Evolutionary conservation across 106 monocot genomes (phyloP), one percentile per base, ranked within the genome.

Genomic region (Allium sativum): DNA sequence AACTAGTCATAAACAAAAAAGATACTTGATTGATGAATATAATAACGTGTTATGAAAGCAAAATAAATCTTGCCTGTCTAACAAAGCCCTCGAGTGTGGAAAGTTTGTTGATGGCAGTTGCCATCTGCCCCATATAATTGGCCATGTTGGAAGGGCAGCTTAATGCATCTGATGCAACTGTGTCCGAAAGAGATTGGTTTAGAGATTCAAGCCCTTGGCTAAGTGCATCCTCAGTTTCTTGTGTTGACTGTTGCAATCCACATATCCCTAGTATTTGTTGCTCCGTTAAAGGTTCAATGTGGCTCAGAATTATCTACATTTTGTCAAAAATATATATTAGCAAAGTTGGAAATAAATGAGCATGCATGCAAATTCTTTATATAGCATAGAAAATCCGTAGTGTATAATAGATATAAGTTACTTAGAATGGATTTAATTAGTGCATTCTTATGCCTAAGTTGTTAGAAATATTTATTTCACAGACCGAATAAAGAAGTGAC

Each of bases 121-220:
- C 89, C 94, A 95, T 95, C 71, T 90, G 89, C 15, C 77, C 83
- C 94, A 95, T 95, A 81, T 95, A 95, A 65, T 86, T 89, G 62
- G 90, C 94, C 79, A 95, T 79, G 79, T 95, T 86, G 40, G 82
- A 80, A 0, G 86, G 78, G 77, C 57, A 83, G 78, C 79, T 81
- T 45, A 87, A 58, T 6, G 82, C 81, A 57, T 89, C 90, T 44
- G 90, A 84, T 63, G 84, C 62, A 21, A 96, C 71, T 18, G 90
- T 80, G 54, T 87, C 90, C 0, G 90, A 87, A 10, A 96, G 77
- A 11, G 90, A 90, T 12, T 76, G 87, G 74, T 96, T 43, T 0
- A 96, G 90, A 14, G 86, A 77, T 45, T 96, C 95, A 2, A 90
- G 79, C 15, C 95, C 95, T 55, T 90, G 95, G 59, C 70, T 90